Evolutionary conservation across 169 alveolate genomes (phyloP).

Genomic region (Plasmodium adleri): DNA sequence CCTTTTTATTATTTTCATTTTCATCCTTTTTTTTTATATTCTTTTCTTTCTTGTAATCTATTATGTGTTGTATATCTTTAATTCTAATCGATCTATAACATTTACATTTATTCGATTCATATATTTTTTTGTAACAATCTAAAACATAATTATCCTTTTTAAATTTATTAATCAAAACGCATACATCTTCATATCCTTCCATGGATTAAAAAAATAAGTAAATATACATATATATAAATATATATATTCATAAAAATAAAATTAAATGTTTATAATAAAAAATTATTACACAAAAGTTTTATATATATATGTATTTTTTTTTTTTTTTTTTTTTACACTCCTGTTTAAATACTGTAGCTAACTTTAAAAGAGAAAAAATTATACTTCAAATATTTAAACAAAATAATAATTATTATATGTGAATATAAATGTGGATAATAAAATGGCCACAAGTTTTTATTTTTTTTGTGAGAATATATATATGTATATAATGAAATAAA

Average conservation of each 20-base stretch:
- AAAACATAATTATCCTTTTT: constrained; percentile 24
- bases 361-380: too few relatives aligned
- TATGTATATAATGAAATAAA: too few relatives aligned
- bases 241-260: too few relatives aligned
- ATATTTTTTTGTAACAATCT: constrained; percentile 24
- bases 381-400: too few relatives aligned
- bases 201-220: not conserved
- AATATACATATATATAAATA: too few relatives aligned
- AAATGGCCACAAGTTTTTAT: too few relatives aligned
- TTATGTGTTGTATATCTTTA: constrained; percentile 28
- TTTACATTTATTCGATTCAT: constrained; percentile 33
- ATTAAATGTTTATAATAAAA: too few relatives aligned
- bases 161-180: constrained; percentile 14
- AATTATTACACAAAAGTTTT: not conserved
- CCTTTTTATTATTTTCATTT: not conserved
- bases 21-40: not conserved
- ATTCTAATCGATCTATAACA: constrained; percentile 18
- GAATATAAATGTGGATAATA: too few relatives aligned
- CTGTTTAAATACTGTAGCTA: too few relatives aligned
- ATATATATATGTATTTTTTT: not conserved
- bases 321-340: not conserved
- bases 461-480: too few relatives aligned
- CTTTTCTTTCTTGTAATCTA: not conserved
- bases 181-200: constrained; percentile 25
- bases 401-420: too few relatives aligned